These are phyloP conservation scores for Lasiosphaeris hirsuta DNA, from an alignment of 495 filamentous ascomycete species.

Conservation along the genomic window DNA sequence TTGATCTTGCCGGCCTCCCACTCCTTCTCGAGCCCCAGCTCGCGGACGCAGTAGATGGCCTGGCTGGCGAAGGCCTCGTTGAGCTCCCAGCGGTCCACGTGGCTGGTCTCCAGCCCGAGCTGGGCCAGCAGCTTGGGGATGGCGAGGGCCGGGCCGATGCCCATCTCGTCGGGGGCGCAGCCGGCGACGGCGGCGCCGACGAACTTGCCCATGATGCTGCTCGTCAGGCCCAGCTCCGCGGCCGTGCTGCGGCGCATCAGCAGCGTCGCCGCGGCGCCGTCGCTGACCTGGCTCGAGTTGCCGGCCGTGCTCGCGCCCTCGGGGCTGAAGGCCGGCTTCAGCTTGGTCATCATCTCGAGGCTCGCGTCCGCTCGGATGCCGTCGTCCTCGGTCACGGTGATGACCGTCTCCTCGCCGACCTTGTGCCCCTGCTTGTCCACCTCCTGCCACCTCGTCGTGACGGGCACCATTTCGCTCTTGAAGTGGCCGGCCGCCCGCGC, in stretches of 20 bases:
- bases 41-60: constrained; percentile 73
- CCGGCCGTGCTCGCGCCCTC: constrained; percentile 79
- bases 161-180: constrained; percentile 89
- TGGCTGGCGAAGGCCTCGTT: constrained; percentile 96
- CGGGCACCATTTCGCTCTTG: constrained; percentile 73
- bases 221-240: constrained; percentile 62
- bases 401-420: constrained; percentile 42
- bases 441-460: constrained; percentile 62
- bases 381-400: constrained; percentile 71
- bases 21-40: constrained; percentile 61
- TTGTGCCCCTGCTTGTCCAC: constrained; percentile 59
- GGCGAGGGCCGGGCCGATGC: constrained; percentile 79
- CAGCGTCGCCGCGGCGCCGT: constrained; percentile 79
- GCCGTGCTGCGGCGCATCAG: constrained; percentile 86
- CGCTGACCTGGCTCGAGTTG: constrained; percentile 81
- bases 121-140: constrained; percentile 74
- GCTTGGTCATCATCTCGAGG: constrained; percentile 64
- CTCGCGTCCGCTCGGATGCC: constrained; percentile 68
- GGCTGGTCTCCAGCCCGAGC: constrained; percentile 58
- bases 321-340: constrained; percentile 80
- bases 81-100: constrained; percentile 91
- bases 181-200: constrained; percentile 70
- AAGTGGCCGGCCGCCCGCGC: constrained; percentile 70
- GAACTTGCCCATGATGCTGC: constrained; percentile 73
- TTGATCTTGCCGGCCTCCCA: constrained; percentile 70